phyloP scores from a whole-genome alignment of 176 grass and related monocot genomes.

The Elymus sibiricus region DNA sequence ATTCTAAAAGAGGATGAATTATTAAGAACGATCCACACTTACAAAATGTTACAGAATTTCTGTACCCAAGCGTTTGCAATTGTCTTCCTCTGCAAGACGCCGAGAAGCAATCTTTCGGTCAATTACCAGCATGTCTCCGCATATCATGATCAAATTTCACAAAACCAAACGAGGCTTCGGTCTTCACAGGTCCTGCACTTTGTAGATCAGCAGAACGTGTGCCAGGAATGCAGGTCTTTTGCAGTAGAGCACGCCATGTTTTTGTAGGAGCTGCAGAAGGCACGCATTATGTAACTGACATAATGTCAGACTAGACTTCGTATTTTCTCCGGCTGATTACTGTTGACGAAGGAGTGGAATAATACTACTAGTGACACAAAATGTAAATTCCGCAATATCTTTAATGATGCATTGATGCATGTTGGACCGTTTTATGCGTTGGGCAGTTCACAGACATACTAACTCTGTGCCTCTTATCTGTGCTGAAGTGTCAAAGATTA shows the following conservation, averaged over 20 bases:
- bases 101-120: not conserved
- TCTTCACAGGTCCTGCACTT: not conserved
- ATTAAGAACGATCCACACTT: not conserved
- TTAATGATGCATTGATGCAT: no score
- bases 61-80: not conserved
- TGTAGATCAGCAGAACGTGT: not conserved
- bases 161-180: not conserved
- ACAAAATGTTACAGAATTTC: not conserved
- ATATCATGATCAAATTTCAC: not conserved
- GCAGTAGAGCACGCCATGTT: not conserved
- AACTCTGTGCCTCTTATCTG: no score
- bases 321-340: no score
- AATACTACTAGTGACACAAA: no score
- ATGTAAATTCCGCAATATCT: no score
- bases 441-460: no score
- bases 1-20: not conserved
- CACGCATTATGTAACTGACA: constrained; percentile 10
- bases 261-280: not conserved
- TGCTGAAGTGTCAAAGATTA: no score
- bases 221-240: not conserved
- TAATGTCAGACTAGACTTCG: not conserved
- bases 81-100: not conserved
- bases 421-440: no score
- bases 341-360: no score
- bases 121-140: not conserved